These are phyloP conservation scores for Ophiostoma quercus DNA, from an alignment of 2,329 filamentous ascomycete species.

Conservation along the genomic window DNA sequence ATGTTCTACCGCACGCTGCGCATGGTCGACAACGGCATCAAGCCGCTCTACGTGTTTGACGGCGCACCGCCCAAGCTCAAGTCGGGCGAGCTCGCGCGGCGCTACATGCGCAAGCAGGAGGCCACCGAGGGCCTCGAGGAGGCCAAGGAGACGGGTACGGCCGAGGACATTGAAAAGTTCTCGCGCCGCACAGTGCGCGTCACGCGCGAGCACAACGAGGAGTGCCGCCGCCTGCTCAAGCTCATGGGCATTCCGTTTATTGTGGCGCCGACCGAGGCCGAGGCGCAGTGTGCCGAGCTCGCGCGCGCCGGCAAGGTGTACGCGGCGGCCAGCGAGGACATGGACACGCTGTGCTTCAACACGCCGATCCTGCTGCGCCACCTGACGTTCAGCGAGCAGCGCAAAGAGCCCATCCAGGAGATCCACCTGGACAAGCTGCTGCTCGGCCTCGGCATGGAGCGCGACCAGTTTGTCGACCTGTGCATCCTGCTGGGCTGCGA, in stretches of 20 bases:
- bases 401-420: conserved; percentile 96
- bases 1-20: conserved; percentile 99
- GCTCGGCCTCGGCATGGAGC: conserved; percentile 81
- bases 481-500: conserved; percentile 97
- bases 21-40: conserved; percentile 98
- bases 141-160: conserved; percentile 93
- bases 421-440: conserved; percentile 84
- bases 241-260: conserved; percentile 97
- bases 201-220: conserved; percentile 92
- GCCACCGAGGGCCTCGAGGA: conserved; percentile 87
- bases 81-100: conserved; percentile 92
- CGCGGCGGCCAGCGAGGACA: conserved; percentile 93
- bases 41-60: conserved; percentile 96
- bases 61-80: conserved; percentile 96
- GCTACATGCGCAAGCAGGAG: conserved; percentile 90
- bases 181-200: conserved; percentile 87
- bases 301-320: conserved; percentile 92
- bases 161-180: conserved; percentile 97
- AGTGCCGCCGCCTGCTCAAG: conserved; percentile 85
- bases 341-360: conserved; percentile 97
- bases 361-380: conserved; percentile 85
- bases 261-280: conserved; percentile 90
- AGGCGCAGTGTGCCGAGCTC: conserved; percentile 90
- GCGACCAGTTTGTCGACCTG: conserved; percentile 91
- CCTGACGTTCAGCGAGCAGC: conserved; percentile 92